A percentile compares a stretch with the other conserved stretches of the same genome.
Evolutionary conservation across 2,329 filamentous ascomycete genomes (phyloP).

Genomic region (Aspergillus jensenii): DNA sequence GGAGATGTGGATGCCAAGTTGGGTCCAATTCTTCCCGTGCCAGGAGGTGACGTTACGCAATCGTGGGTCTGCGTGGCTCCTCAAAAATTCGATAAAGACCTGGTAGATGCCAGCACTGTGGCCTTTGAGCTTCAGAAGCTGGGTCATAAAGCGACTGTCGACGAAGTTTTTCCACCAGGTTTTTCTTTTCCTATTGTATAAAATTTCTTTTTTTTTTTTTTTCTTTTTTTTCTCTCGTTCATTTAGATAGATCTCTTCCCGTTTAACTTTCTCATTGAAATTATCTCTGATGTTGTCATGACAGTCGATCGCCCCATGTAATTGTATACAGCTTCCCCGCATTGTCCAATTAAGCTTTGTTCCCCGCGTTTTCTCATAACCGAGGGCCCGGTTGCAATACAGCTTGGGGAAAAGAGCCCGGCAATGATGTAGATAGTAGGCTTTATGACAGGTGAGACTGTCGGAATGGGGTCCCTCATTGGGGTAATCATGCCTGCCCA

Average conservation of each 20-base stretch:
- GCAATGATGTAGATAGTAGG: not conserved
- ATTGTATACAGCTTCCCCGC: not conserved
- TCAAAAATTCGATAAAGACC: not conserved
- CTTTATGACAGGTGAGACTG: no score
- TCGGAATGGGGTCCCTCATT: no score
- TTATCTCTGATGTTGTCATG: no score
- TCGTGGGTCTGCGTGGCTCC: not conserved
- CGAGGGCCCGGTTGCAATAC: not conserved
- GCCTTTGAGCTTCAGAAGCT: constrained; percentile 3
- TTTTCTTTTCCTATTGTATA: not conserved
- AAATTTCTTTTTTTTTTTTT: not conserved
- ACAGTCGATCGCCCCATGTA: no score
- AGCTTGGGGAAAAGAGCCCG: not conserved
- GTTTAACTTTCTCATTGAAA: not conserved
- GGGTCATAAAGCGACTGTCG: not conserved
- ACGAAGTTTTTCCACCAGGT: constrained; percentile 4
- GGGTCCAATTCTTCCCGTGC: not conserved
- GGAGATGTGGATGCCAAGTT: not conserved
- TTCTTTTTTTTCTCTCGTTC: not conserved
- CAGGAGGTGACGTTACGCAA: not conserved
- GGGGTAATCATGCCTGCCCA: no score
- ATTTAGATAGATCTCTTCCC: not conserved
- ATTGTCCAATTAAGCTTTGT: not conserved
- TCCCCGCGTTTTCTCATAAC: not conserved
- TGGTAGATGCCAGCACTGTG: constrained; percentile 1